These are phyloP conservation scores for Aureobasidium sp. DNA, from an alignment of 2,329 filamentous ascomycete species.

Conservation along the genomic window DNA sequence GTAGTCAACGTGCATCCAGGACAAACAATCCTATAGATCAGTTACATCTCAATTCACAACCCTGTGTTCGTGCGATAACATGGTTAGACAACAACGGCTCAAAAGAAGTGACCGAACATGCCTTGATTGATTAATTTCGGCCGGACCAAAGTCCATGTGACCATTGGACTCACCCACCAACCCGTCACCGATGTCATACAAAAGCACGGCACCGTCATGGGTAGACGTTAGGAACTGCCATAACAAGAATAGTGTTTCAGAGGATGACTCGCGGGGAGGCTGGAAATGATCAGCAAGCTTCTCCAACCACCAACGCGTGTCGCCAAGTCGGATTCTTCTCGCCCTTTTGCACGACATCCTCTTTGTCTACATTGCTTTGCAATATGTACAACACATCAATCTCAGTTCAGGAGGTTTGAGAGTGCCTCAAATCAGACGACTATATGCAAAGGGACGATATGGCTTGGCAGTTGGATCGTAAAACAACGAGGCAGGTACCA, in stretches of 20 bases:
- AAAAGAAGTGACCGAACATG: not conserved
- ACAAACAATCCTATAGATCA: not conserved
- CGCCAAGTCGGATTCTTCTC: conserved; percentile 6
- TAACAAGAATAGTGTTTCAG: conserved; percentile 1
- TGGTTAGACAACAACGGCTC: not conserved
- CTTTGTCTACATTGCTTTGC: not conserved
- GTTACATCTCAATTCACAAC: too few species aligned
- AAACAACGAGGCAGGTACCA: conserved; percentile 5
- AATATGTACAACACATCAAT: not conserved
- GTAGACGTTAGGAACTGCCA: not conserved
- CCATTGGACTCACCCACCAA: not conserved
- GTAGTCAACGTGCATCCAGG: not conserved
- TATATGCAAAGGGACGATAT: not conserved
- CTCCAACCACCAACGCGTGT: not conserved
- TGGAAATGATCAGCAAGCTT: not conserved
- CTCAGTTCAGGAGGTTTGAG: not conserved
- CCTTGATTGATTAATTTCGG: not conserved
- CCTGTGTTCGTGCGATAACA: not conserved
- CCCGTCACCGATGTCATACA: not conserved
- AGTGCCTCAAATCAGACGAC: not conserved
- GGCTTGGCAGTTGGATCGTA: not conserved
- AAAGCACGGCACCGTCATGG: not conserved
- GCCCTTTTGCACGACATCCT: not conserved
- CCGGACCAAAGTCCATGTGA: not conserved
- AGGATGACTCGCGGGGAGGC: not conserved